phyloP scores from a whole-genome alignment of 768 basidiomycete genomes.

The Mycena floridula region DNA sequence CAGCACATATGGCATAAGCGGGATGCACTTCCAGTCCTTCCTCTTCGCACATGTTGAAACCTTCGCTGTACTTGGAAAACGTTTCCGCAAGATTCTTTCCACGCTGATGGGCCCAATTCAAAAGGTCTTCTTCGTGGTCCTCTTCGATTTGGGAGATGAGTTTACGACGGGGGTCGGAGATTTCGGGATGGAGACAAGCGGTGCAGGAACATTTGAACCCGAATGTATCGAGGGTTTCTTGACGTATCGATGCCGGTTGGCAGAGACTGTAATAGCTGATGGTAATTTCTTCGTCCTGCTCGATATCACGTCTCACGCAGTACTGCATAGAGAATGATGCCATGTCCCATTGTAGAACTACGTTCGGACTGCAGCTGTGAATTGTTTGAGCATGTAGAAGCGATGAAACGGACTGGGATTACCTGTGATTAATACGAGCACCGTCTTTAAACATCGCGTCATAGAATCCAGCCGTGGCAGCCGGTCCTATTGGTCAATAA shows the following conservation, averaged over 20 bases:
- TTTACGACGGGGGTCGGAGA: neutral
- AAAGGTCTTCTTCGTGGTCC: too few relatives aligned
- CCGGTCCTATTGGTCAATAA: too few relatives aligned
- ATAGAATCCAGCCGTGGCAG: too few relatives aligned
- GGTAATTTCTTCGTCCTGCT: slow-evolving; percentile 1
- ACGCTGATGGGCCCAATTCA: too few relatives aligned
- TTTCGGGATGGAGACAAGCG: too few relatives aligned
- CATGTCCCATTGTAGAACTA: neutral
- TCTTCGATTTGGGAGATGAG: too few relatives aligned
- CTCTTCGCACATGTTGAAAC: too few relatives aligned
- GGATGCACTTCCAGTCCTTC: too few relatives aligned
- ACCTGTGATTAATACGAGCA: slow-evolving; percentile 7
- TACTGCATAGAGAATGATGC: slow-evolving; percentile 1
- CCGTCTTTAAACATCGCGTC: slow-evolving; percentile 4
- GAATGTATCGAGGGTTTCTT: neutral
- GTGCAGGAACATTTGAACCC: neutral
- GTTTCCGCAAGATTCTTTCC: too few relatives aligned
- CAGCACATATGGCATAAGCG: too few relatives aligned
- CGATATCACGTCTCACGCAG: slow-evolving; percentile 1
- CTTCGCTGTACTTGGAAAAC: too few relatives aligned
- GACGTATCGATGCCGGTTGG: neutral
- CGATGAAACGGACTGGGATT: neutral
- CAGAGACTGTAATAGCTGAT: slow-evolving; percentile 1
- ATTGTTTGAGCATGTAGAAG: neutral
- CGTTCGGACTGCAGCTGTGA: slow-evolving; percentile 4